phyloP scores from a whole-genome alignment of 768 basidiomycete species.

The Auricularia auricula-judae region DNA sequence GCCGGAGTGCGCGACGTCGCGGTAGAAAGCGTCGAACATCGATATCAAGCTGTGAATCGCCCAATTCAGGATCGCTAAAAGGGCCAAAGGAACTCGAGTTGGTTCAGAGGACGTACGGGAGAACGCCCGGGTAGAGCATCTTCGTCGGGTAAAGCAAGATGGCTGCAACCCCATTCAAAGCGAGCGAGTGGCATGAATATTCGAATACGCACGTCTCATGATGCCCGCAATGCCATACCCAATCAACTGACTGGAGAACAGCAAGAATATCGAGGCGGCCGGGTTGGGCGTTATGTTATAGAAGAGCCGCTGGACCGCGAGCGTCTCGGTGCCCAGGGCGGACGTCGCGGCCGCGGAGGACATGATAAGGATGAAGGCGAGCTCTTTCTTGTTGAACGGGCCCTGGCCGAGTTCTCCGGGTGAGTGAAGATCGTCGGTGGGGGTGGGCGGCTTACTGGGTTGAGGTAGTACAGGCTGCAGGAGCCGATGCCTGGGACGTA shows the following conservation, averaged over 20 bases:
- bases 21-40: constrained; percentile 39
- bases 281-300: constrained; percentile 42
- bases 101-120: constrained; percentile 26
- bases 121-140: constrained; percentile 38
- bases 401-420: constrained; percentile 10
- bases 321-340: constrained; percentile 41
- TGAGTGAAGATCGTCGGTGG: constrained; percentile 1
- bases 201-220: constrained; percentile 33
- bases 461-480: constrained; percentile 25
- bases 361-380: constrained; percentile 49
- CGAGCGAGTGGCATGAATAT: no score
- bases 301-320: constrained; percentile 43
- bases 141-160: constrained; percentile 42
- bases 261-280: constrained; percentile 33
- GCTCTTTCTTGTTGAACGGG: constrained; percentile 51
- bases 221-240: constrained; percentile 49
- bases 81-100: not conserved
- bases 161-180: no score
- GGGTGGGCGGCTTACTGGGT: constrained; percentile 29
- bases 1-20: constrained; percentile 25
- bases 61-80: not conserved
- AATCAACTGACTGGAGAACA: constrained; percentile 24
- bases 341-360: constrained; percentile 41
- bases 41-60: constrained; percentile 20
- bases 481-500: constrained; percentile 18